phyloP scores from a whole-genome alignment of 805 yeast genomes.

The Yamadazyma sp. region DNA sequence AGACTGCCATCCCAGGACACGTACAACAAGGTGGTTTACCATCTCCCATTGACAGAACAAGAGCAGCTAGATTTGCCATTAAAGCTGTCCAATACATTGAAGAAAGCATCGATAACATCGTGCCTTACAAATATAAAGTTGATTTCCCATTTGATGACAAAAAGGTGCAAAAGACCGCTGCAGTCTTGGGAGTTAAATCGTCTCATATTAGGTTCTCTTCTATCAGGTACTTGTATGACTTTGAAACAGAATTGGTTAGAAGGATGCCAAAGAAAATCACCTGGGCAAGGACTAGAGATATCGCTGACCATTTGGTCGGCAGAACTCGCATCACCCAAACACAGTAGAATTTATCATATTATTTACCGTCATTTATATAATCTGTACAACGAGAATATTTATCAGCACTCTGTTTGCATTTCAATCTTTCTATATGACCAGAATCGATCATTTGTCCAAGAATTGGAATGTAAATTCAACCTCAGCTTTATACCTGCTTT shows the following conservation, averaged over 20 bases:
- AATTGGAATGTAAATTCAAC: no score
- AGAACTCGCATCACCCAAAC: slow-evolving; percentile 38
- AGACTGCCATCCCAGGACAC: slow-evolving; percentile 97
- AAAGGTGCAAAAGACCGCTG: slow-evolving; percentile 53
- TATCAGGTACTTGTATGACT: slow-evolving; percentile 75
- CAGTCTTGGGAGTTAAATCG: slow-evolving; percentile 80
- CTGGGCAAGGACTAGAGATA: slow-evolving; percentile 75
- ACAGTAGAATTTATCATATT: background rate
- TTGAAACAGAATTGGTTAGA: slow-evolving; percentile 73
- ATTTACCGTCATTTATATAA: slow-evolving; percentile 3
- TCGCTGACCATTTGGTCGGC: slow-evolving; percentile 84
- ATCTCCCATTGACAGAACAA: slow-evolving; percentile 88
- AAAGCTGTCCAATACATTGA: slow-evolving; percentile 89
- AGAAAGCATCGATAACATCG: slow-evolving; percentile 31
- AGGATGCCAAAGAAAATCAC: slow-evolving; percentile 89
- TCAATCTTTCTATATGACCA: no score
- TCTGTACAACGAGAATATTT: no score
- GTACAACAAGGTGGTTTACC: slow-evolving; percentile 98
- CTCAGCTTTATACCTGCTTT: no score
- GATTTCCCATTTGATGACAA: slow-evolving; percentile 35
- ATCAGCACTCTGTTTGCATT: no score
- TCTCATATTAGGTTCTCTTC: slow-evolving; percentile 75
- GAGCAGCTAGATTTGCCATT: slow-evolving; percentile 87
- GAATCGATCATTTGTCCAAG: no score
- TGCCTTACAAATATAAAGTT: slow-evolving; percentile 22